Evolutionary conservation across 2,329 filamentous ascomycete species (phyloP), one percentile per base, ranked within the genome.

Genomic region (Gaeumannomyces sp.): DNA sequence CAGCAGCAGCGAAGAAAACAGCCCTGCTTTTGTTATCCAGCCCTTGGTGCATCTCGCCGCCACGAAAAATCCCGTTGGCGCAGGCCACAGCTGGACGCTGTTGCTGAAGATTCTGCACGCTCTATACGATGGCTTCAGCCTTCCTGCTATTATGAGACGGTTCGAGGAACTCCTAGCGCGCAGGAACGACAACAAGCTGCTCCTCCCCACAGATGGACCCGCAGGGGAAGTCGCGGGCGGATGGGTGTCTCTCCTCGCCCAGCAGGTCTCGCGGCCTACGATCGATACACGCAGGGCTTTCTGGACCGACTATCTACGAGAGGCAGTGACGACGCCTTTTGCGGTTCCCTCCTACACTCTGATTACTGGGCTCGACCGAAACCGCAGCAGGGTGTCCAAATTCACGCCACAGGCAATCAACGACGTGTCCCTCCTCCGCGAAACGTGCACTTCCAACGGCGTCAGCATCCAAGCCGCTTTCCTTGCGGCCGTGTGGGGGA

Each of bases 101-200:
- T 76, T 83, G 2, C 78, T 92, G 6, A 80, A 80, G 31, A 88
- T 97, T 5, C 93, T 97, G 68, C 93, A 98, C 73, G 90, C 91
- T 0, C 80, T 97, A 0, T 98, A 97, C 72, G 94, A 97, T 73
- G 93, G 89, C 7, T 82, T 96, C 66, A 95, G 91, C 70, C 78
- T 97, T 5, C 85, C 88, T 0, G 73, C 82, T 0, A 76, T 96
- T 7, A 77, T 92, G 28, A 72, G 81, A 2, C 71, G 74, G 0
- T 75, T 81, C 31, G 25, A 66, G 2, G 62, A 68, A 10, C 68
- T 76, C 64, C 62, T 64, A 14, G 19, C 27, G 22, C 7, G 45
- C 19, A 14, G 8, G 19, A 62, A 25, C 3, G 19, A 28, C 3
- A 8, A 33, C 45, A 10, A 22, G 10, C 38, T 14, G 10, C 22